These are phyloP conservation scores for Saccharomyces kudriavzevii DNA, from an alignment of 805 yeast species.

Conservation along the genomic window DNA sequence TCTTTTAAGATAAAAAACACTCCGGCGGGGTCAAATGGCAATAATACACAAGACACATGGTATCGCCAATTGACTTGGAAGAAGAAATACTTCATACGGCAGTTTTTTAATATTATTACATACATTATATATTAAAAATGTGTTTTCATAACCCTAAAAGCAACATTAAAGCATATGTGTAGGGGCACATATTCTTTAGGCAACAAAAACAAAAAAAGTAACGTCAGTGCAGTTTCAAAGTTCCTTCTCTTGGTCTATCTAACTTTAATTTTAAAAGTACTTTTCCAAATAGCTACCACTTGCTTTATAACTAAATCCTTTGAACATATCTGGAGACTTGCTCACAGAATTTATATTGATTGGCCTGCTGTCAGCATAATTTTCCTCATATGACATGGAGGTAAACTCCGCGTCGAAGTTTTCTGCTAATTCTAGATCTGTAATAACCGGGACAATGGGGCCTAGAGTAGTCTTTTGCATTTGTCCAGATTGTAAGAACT, in stretches of 20 bases:
- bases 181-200: neutral
- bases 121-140: neutral
- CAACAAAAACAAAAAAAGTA: neutral
- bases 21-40: neutral
- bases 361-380: slow-evolving; percentile 12
- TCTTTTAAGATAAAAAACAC: neutral
- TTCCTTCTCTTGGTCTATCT: neutral
- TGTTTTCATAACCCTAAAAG: neutral
- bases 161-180: neutral
- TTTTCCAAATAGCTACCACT: slow-evolving; percentile 30
- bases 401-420: slow-evolving; percentile 80
- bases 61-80: neutral
- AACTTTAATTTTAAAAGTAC: slow-evolving; percentile 16
- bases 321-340: slow-evolving; percentile 22
- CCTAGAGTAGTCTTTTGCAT: slow-evolving; percentile 43
- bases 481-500: slow-evolving; percentile 41
- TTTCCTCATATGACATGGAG: slow-evolving; percentile 42
- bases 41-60: neutral
- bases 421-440: slow-evolving; percentile 76
- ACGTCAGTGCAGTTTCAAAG: neutral
- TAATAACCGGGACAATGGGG: slow-evolving; percentile 75
- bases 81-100: neutral
- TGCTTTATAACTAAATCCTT: slow-evolving; percentile 33
- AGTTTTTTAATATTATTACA: neutral
- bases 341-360: slow-evolving; percentile 3